A percentile compares a stretch with the other conserved stretches of the same genome.
These are phyloP conservation scores for Termitomyces heimii DNA, from an alignment of 768 basidiomycete species.

Conservation along the genomic window DNA sequence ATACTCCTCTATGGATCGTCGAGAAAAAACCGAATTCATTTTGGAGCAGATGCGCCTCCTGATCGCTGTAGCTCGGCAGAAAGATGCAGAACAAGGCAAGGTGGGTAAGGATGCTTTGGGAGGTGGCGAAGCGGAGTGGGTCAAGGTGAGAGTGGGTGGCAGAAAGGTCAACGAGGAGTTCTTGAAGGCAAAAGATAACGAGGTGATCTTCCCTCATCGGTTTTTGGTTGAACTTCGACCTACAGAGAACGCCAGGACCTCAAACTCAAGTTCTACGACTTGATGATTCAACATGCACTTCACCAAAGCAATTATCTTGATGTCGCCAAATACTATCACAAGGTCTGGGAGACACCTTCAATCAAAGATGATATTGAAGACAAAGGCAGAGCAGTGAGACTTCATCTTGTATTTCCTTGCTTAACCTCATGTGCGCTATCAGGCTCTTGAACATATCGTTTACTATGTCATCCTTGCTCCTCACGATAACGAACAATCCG, in stretches of 20 bases:
- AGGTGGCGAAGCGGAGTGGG: constrained; percentile 88
- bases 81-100: constrained; percentile 63
- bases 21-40: constrained; percentile 98
- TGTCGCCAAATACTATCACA: constrained; percentile 91
- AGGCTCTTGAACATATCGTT: constrained; percentile 93
- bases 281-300: constrained; percentile 94
- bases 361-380: constrained; percentile 77
- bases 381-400: constrained; percentile 62
- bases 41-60: constrained; percentile 95
- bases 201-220: constrained; percentile 43
- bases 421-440: constrained; percentile 7
- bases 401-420: not conserved
- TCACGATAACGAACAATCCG: constrained; percentile 95
- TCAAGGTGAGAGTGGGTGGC: constrained; percentile 85
- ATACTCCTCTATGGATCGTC: constrained; percentile 96
- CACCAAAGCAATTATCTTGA: constrained; percentile 84
- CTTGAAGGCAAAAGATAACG: constrained; percentile 82
- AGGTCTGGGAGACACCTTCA: constrained; percentile 95
- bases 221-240: not conserved
- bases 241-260: constrained; percentile 55
- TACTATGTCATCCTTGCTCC: constrained; percentile 92
- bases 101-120: constrained; percentile 56
- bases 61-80: constrained; percentile 67
- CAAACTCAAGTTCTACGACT: constrained; percentile 92
- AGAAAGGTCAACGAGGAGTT: constrained; percentile 93